Conservation (phyloP, 2,329 filamentous ascomycete species). For the Aureobasidium uvarum region DNA sequence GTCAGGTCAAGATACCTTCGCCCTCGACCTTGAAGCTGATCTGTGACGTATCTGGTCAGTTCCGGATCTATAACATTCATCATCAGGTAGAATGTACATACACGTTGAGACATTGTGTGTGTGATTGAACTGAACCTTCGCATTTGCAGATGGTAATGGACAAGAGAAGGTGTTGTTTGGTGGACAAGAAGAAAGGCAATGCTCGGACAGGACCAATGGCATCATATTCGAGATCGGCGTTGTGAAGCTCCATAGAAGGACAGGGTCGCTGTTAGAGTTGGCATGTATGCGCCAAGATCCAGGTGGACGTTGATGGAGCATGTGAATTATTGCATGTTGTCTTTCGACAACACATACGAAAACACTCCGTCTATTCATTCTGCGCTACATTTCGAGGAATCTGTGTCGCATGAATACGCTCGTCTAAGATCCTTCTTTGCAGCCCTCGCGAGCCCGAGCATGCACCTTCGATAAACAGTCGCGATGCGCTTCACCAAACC, state of each 20-base stretch:
- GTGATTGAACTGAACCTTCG: constrained; percentile 25
- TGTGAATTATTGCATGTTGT: constrained; percentile 13
- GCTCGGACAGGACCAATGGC: constrained; percentile 1
- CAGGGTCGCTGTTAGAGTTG: constrained; percentile 7
- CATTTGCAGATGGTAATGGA: constrained; percentile 12
- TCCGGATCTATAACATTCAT: not conserved
- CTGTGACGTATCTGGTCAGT: constrained; percentile 33
- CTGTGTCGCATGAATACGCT: not conserved
- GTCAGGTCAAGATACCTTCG: constrained; percentile 27
- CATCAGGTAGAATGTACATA: constrained; percentile 22
- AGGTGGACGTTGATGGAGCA: constrained; percentile 15
- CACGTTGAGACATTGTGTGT: constrained; percentile 36
- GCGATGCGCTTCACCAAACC: constrained; percentile 74
- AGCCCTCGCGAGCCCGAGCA: constrained; percentile 8
- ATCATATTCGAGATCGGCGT: constrained; percentile 12
- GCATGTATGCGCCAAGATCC: constrained; percentile 9
- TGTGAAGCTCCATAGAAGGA: not conserved
- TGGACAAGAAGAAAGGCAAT: not conserved
- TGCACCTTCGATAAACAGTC: constrained; percentile 20
- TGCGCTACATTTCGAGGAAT: not conserved
- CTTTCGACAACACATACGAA: constrained; percentile 1
- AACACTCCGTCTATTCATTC: not conserved
- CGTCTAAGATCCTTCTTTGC: not conserved
- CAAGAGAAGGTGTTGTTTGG: not conserved
- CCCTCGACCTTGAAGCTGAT: constrained; percentile 51